These are phyloP conservation scores for Dendrobium chrysotoxum DNA, from an alignment of 106 monocot genomes.

Conservation along the genomic window DNA sequence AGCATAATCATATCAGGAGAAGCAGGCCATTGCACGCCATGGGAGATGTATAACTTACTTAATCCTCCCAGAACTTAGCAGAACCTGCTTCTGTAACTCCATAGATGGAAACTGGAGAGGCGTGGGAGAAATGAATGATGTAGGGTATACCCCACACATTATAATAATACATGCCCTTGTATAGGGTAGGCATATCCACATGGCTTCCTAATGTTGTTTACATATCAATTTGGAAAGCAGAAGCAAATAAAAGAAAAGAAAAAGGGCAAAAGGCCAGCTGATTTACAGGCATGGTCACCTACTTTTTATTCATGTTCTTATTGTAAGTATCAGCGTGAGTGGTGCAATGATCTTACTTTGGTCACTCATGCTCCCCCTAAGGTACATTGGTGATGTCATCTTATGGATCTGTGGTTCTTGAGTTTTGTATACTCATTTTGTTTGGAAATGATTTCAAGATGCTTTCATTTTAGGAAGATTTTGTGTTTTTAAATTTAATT, in stretches of 20 bases:
- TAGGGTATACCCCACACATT: neutral
- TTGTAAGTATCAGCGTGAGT: slow-evolving; percentile 6
- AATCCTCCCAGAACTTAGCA: neutral
- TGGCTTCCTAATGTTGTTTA: neutral
- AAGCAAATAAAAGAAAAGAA: neutral
- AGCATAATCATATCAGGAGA: no score
- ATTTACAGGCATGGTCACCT: neutral
- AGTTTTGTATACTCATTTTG: no score
- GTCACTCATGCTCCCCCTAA: neutral
- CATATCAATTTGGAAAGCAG: neutral
- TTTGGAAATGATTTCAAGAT: no score
- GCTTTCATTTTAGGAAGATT: no score
- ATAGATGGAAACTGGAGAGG: neutral
- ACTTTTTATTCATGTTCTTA: neutral
- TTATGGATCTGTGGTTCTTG: neutral
- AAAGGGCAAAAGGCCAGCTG: neutral
- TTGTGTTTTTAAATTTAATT: no score
- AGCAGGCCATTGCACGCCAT: no score
- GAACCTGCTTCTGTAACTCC: neutral
- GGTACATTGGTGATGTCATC: neutral
- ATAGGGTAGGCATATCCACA: neutral
- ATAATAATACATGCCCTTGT: neutral
- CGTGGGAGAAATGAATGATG: slow-evolving; percentile 1
- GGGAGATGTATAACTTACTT: neutral
- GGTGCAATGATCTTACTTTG: slow-evolving; percentile 1